Evolutionary conservation across 139 green algal genomes (phyloP), one percentile per base, ranked within the genome.

Genomic region (Chlamydomonas asymmetrica): DNA sequence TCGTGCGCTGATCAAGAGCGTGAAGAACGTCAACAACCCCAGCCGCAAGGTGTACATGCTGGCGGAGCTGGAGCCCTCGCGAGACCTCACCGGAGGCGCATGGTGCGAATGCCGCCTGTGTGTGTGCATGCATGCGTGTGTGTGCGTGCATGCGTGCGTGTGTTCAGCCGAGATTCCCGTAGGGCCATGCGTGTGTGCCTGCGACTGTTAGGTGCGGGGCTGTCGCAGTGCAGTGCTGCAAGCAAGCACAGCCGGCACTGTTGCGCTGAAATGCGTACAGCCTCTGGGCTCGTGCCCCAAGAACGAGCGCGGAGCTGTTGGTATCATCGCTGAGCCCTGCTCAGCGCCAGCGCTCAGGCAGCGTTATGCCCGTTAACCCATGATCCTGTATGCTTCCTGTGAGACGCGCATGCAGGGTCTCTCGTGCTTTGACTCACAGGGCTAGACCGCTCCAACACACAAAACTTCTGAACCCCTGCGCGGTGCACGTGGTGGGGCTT

Each of bases 21-120:
- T 97, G 32, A 96, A 95, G 82, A 90, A 81, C 39, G 87, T 95
- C 1, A 85, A 89, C 71, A 89, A 92, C 85, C 87, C 84, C 45
- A 93, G 87, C 52, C 74, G 86, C 25, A 97, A 81, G 75, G 63
- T 98, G 16, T 98, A 97, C 90, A 98, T 99, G 93, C 77, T 95
- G 23, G 87, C 74, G 29, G 92, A 97, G 82, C 80, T 98, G 68
- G 92, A 98, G 76, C 94, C 96, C 4, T 87, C 85, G 38, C 71
- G 85, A 10, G 94, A 99, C 76, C 89, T 99, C 48, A 99, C 96
- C 18, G 96, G 96, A 20, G 96, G 96, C 9, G 92, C 94, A 27
- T 98, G 94, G 92, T 96, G 65, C 34, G 82, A n/a, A n/a, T 66
- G 2, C 8, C 64, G 32, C 31, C 31, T 56, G 29, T 43, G 54